Evolutionary conservation across 352 stramenopile species (phyloP), one percentile per base, ranked within the genome.

Genomic region (Phytophthora constricta): DNA sequence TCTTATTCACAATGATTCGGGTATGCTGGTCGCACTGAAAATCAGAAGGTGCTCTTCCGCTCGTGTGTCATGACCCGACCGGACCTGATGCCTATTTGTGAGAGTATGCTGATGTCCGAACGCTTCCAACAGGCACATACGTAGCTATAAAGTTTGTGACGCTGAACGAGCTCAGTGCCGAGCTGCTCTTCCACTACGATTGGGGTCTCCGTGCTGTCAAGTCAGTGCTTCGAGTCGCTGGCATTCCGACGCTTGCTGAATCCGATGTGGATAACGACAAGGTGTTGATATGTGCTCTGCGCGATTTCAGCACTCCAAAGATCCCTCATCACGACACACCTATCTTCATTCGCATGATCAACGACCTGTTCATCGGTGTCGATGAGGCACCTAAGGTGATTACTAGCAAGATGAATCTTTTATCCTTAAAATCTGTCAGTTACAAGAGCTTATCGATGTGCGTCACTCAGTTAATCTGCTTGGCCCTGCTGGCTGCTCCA

Each of bases 1-100:
- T 98, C 72, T 98, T 97, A 68, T 98, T 98, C 62, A 98, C 94
- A 8, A 98, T 98, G 94, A 98, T 98, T 74, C 94, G 94, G 94
- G 5, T 98, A 98, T 54, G 91, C 91, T 11, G 94, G 86, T 11
- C 86, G 87, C 4, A 95, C 90, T 5, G 90, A 96, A 51, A 97
- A 97, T 50, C 62, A 98, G 1, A 98, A 97, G 58, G 90, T 96
- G 62, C 76, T 98, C n/a, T 96, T 96, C 75, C 87, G 87, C 2
- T 95, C 86, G 69, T 99, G 75, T 65, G 96, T 74, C 71, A 98
- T 92, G 97, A 98, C 98, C 61, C 91, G 95, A 57, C 96, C 96
- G 1, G 96, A 99, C 62, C 85, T 98, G 51, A 96, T 90, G 20
- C 86, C 88, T 1, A 96, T 96, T 54, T 95, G 84, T 20, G 89